Evolutionary conservation across 305 asterid species (phyloP).

Genomic region (Solanum aculeatissimum): DNA sequence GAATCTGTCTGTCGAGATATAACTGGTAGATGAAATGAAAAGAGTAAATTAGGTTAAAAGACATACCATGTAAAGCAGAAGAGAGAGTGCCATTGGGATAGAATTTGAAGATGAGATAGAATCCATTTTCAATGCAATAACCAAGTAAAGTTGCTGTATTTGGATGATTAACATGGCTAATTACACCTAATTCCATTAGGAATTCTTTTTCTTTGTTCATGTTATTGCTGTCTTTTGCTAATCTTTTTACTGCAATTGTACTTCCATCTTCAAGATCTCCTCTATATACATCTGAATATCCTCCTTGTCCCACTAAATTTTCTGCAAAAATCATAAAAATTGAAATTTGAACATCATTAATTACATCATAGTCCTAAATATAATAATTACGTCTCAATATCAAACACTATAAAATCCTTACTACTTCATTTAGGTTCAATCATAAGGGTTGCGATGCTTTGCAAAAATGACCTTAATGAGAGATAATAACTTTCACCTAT

Average conservation of each 20-base stretch:
- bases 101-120: slow-evolving; percentile 59
- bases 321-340: slow-evolving; percentile 22
- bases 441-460: neutral
- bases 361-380: too few species aligned
- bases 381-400: neutral
- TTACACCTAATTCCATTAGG: slow-evolving; percentile 62
- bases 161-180: slow-evolving; percentile 66
- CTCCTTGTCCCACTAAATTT: slow-evolving; percentile 82
- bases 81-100: slow-evolving; percentile 74
- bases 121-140: slow-evolving; percentile 71
- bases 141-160: slow-evolving; percentile 68
- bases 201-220: slow-evolving; percentile 66
- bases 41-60: neutral
- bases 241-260: slow-evolving; percentile 59
- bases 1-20: neutral
- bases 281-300: slow-evolving; percentile 69
- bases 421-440: neutral
- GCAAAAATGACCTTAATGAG: neutral
- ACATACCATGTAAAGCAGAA: slow-evolving; percentile 64
- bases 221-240: slow-evolving; percentile 42
- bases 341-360: neutral
- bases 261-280: slow-evolving; percentile 41
- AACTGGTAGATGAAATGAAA: neutral
- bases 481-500: neutral
- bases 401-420: neutral